Conservation (phyloP, 2,329 filamentous ascomycete genomes). For the Curvularia spicifera region DNA sequence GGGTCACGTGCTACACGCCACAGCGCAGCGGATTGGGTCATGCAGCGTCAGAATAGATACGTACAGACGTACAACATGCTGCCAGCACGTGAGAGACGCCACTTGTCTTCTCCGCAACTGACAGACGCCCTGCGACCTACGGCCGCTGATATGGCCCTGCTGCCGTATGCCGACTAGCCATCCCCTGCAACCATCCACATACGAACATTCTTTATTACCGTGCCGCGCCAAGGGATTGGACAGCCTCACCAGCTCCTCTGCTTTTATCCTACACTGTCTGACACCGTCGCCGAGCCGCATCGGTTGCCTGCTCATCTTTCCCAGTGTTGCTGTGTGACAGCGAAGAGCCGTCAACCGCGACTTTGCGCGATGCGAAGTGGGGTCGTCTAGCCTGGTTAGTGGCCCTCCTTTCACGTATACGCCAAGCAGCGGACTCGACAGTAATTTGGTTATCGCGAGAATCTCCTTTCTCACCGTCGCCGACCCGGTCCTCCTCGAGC, state of each 20-base stretch:
- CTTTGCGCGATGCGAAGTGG: constrained; percentile 5
- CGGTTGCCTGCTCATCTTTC: not conserved
- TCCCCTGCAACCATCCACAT: constrained; percentile 6
- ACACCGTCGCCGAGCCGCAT: not conserved
- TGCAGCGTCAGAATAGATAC: not conserved
- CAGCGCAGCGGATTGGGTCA: not conserved
- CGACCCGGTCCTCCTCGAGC: constrained; percentile 21
- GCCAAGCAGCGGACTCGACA: constrained; percentile 29
- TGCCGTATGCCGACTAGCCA: not conserved
- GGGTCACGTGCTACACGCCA: not conserved
- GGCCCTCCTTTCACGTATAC: constrained; percentile 28
- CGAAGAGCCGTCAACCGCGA: not conserved
- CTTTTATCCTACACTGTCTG: not conserved
- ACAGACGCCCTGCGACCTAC: constrained; percentile 6
- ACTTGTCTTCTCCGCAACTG: not conserved
- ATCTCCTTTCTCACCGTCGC: constrained; percentile 32
- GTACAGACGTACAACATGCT: not conserved
- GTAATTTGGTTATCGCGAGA: constrained; percentile 30
- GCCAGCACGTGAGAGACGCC: not conserved
- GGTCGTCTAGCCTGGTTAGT: constrained; percentile 9
- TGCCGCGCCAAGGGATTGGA: not conserved
- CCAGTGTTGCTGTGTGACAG: not conserved
- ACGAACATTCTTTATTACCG: not conserved
- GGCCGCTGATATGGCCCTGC: constrained; percentile 2
- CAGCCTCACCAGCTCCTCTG: not conserved